A percentile compares a stretch with the other conserved stretches of the same genome.
These are phyloP conservation scores for Eutypa lata DNA, from an alignment of 2,329 filamentous ascomycete species.

Conservation along the genomic window DNA sequence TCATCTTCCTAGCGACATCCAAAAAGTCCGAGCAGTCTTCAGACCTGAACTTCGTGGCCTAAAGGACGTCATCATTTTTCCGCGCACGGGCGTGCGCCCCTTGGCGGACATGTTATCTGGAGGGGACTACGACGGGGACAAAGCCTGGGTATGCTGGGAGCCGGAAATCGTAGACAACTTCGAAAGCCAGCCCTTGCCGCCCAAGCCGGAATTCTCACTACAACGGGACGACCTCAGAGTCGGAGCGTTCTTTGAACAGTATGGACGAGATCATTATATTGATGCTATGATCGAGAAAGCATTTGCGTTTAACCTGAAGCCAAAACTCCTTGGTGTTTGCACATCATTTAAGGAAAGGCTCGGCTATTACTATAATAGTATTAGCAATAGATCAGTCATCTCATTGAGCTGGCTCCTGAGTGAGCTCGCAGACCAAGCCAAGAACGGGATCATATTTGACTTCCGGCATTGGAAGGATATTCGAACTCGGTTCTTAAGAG, in stretches of 20 bases:
- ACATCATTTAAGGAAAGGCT: constrained; percentile 59
- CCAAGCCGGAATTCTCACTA: constrained; percentile 40
- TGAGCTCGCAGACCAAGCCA: constrained; percentile 50
- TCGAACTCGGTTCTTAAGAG: constrained; percentile 13
- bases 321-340: constrained; percentile 54
- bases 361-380: constrained; percentile 52
- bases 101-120: constrained; percentile 67
- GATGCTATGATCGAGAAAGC: constrained; percentile 46
- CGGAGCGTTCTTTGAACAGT: constrained; percentile 37
- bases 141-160: constrained; percentile 71
- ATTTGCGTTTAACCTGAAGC: constrained; percentile 52
- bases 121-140: constrained; percentile 74
- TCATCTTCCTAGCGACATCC: constrained; percentile 66
- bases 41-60: constrained; percentile 51
- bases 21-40: constrained; percentile 56
- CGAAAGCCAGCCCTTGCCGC: constrained; percentile 48
- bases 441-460: constrained; percentile 47
- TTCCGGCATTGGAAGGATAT: constrained; percentile 33
- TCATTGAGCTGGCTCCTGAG: constrained; percentile 45
- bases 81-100: constrained; percentile 53
- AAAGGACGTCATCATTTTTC: constrained; percentile 58
- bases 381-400: constrained; percentile 38
- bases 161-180: constrained; percentile 58
- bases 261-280: constrained; percentile 19
- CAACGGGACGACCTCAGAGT: constrained; percentile 45